Base-by-base conservation (phyloP, 345 rosid species). In the Eucalyptus pauciflora region DNA sequence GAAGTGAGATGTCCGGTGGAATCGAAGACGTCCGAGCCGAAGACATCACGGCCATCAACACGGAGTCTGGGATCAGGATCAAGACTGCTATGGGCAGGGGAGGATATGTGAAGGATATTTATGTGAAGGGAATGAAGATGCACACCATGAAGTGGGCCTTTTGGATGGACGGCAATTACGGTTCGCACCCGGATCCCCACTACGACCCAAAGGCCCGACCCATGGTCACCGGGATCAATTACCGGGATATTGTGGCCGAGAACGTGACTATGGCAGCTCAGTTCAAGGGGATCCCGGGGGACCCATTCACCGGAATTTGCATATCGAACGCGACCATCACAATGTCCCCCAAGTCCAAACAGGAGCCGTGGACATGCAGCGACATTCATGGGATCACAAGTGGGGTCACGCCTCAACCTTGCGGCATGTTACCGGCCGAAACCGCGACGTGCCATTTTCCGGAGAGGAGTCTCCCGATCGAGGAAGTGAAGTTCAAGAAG, bases 1-100 rank as follows among this genome's bases (percentile, higher is more conserved):
- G 97, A 18, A 96, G 98, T 81, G 98, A 96, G 89, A 96, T 96
- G 97, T 96, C 97, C 0, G 98, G 98, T 2, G 98, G 98, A 52
- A 96, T 96, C 56, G 89, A 94, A 79, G 98, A 96, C 29, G 96
- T 96, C 8, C 90, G 98, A 88, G 97, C 96, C n/a, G 97, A 96
- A 88, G 98, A 95, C 91, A 92, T 93, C 89, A 94, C 94, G 16
- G 95, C 96, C 87, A 87, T 95, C 89, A 91, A 95, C 76, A 95
- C 97, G 7, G 96, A 96, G 90, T 96, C 97, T 1, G 97, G 95
- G n/a, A 88, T 96, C 87, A 91, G 98, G 91, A 94, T 96, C 95
- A 96, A 96, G 90, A 95, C 97, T 3, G 98, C 95, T 1, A 88
- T 93, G 67, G 97, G 98, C 20, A 92, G 98, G 89, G 97, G 97